Conservation (phyloP, 192 early-diverging fungal species). For the Linnemannia elongata region DNA sequence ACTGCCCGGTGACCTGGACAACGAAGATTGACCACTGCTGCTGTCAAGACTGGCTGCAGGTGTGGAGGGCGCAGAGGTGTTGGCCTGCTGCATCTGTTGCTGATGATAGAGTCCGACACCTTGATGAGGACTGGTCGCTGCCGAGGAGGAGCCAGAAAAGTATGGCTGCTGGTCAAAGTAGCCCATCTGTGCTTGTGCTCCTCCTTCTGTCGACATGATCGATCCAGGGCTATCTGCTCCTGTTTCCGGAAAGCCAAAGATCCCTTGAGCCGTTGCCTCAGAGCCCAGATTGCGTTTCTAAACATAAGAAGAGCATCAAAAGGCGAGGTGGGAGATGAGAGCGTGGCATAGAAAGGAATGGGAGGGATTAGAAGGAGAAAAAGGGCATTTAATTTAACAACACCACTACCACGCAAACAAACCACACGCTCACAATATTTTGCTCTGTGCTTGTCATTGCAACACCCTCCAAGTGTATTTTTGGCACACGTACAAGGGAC, state of each 20-base stretch:
- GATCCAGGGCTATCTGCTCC: conserved; percentile 37
- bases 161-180: conserved; percentile 45
- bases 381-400: background rate
- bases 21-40: background rate
- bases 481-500: conserved; percentile 8
- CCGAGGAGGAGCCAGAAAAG: background rate
- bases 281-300: conserved; percentile 55
- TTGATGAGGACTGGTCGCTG: conserved; percentile 3
- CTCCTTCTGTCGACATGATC: conserved; percentile 15
- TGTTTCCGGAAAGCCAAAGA: conserved; percentile 28
- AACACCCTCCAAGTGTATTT: conserved; percentile 3
- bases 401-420: background rate
- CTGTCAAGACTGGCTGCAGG: background rate
- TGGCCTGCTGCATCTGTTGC: background rate
- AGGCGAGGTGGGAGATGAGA: background rate
- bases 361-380: background rate
- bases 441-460: background rate
- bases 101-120: background rate
- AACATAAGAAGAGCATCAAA: conserved; percentile 3
- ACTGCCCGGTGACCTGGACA: background rate
- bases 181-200: background rate
- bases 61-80: conserved; percentile 31
- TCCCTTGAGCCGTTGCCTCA: conserved; percentile 23
- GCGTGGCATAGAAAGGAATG: background rate
- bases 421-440: conserved; percentile 11